phyloP scores from a whole-genome alignment of 1,284 basidiomycete species.

The Ceraceosorus bombacis region DNA sequence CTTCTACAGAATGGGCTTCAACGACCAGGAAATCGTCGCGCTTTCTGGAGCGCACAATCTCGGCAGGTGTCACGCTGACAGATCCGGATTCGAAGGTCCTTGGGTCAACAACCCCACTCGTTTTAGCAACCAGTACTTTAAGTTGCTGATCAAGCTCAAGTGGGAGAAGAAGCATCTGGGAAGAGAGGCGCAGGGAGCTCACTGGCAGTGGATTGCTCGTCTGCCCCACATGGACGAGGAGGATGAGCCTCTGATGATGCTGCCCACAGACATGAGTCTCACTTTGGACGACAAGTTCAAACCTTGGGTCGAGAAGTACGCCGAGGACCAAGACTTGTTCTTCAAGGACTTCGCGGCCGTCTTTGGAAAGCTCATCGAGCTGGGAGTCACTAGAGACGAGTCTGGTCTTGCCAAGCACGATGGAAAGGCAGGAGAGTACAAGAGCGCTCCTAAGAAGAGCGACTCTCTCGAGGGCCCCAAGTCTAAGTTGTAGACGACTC shows the following conservation, averaged over 20 bases:
- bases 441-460: constrained; percentile 43
- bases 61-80: constrained; percentile 48
- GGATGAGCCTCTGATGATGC: constrained; percentile 55
- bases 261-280: constrained; percentile 50
- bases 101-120: constrained; percentile 45
- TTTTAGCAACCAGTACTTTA: constrained; percentile 45
- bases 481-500: too few relatives aligned
- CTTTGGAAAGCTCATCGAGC: not conserved
- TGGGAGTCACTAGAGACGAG: constrained; percentile 35
- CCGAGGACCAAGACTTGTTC: constrained; percentile 55
- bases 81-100: constrained; percentile 45
- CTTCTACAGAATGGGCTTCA: constrained; percentile 55
- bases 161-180: constrained; percentile 50
- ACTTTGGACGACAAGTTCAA: constrained; percentile 43
- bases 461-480: constrained; percentile 12
- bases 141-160: constrained; percentile 51
- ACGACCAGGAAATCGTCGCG: constrained; percentile 56
- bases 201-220: constrained; percentile 41
- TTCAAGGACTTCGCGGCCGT: constrained; percentile 49
- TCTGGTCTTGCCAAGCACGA: constrained; percentile 40
- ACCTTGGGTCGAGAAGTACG: constrained; percentile 50
- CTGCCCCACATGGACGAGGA: constrained; percentile 45
- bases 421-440: constrained; percentile 36
- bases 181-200: constrained; percentile 9
- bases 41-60: constrained; percentile 56